A percentile compares a stretch with the other conserved stretches of the same genome.
Conservation (phyloP, 2,329 filamentous ascomycete species). For the Cercospora berteroae region DNA sequence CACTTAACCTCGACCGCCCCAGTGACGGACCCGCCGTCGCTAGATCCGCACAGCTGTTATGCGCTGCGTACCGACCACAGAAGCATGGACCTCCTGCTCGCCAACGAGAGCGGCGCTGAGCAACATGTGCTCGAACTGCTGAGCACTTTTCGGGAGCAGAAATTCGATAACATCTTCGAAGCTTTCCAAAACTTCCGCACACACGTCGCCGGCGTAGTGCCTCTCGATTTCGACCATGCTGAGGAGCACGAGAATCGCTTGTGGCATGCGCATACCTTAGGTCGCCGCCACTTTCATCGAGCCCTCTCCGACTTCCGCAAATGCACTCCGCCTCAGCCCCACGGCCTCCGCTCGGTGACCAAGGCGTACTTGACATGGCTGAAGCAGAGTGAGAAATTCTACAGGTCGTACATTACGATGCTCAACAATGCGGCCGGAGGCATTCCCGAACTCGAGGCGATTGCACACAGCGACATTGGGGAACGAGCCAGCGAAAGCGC, state of each 20-base stretch:
- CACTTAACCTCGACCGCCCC: conserved; percentile 53
- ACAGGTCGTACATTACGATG: conserved; percentile 78
- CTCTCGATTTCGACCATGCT: conserved; percentile 66
- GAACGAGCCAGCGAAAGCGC: conserved; percentile 31
- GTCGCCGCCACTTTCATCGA: conserved; percentile 76
- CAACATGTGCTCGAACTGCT: conserved; percentile 31
- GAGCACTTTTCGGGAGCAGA: conserved; percentile 26
- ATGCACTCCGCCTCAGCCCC: conserved; percentile 53
- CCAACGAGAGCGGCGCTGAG: conserved; percentile 32
- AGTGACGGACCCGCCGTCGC: conserved; percentile 18
- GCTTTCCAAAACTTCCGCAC: conserved; percentile 57
- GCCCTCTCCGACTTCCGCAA: conserved; percentile 56
- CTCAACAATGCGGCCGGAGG: conserved; percentile 61
- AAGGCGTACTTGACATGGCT: conserved; percentile 82
- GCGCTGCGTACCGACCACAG: conserved; percentile 25
- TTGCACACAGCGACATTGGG: conserved; percentile 45
- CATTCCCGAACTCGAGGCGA: conserved; percentile 57
- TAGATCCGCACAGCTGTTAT: conserved; percentile 28
- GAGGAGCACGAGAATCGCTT: conserved; percentile 67
- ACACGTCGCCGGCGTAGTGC: conserved; percentile 69
- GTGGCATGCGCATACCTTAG: conserved; percentile 74
- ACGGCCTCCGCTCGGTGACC: conserved; percentile 72
- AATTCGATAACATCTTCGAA: conserved; percentile 26
- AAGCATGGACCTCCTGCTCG: conserved; percentile 38
- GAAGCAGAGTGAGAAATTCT: conserved; percentile 83